Evolutionary conservation across 441 rosid genomes (phyloP).

Genomic region (Pelargonium cotyledonis): DNA sequence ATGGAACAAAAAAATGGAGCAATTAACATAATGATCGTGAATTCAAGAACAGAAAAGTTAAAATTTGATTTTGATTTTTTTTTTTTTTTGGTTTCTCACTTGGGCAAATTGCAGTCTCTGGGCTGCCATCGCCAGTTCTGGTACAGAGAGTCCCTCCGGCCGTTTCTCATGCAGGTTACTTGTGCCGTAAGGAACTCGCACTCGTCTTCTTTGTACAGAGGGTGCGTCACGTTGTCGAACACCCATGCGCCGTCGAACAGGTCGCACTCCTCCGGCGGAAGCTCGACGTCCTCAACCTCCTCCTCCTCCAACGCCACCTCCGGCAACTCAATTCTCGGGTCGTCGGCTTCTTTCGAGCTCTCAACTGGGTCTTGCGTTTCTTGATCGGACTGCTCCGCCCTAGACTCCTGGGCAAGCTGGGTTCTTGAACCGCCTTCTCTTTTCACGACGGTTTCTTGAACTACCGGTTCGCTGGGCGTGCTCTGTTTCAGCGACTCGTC

Average conservation of each 20-base stretch:
- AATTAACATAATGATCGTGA: background rate
- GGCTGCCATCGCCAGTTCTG: constrained; percentile 97
- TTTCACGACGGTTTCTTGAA: constrained; percentile 34
- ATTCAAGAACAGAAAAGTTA: background rate
- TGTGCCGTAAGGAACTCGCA: constrained; percentile 83
- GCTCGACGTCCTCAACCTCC: constrained; percentile 43
- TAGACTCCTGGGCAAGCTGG: constrained; percentile 10
- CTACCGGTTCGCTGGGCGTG: no score
- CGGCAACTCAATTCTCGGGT: constrained; percentile 23
- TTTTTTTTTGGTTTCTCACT: constrained; percentile 31
- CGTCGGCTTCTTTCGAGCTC: constrained; percentile 10
- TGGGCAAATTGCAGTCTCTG: constrained; percentile 65
- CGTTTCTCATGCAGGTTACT: constrained; percentile 79
- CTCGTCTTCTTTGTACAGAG: constrained; percentile 67
- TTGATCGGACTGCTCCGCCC: no score
- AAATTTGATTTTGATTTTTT: background rate
- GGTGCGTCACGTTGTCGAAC: constrained; percentile 51
- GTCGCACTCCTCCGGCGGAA: constrained; percentile 72
- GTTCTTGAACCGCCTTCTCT: constrained; percentile 31
- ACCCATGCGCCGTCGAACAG: constrained; percentile 80
- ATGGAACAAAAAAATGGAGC: background rate
- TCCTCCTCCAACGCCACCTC: no score
- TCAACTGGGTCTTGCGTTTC: constrained; percentile 16
- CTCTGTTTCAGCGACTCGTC: no score
- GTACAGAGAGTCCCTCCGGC: constrained; percentile 65